Evolutionary conservation across 2,329 filamentous ascomycete species (phyloP).

Genomic region (Endoconidiophora polonica): DNA sequence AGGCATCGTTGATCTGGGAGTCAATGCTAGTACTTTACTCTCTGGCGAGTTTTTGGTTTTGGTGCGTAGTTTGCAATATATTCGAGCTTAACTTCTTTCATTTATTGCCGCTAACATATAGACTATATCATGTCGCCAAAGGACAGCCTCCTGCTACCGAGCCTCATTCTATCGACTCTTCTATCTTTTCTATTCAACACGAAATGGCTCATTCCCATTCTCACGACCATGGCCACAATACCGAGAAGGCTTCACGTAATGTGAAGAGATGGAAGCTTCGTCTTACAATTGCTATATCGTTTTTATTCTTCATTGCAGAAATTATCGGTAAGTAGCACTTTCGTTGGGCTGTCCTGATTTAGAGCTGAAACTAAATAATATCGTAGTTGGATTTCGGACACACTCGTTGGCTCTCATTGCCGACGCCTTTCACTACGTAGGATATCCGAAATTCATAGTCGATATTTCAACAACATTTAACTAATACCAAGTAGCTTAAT

Average conservation of each 20-base stretch:
- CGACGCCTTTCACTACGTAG: conserved; percentile 64
- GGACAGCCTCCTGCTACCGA: no score
- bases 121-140: no score
- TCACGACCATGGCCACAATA: background rate
- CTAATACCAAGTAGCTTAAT: conserved; percentile 35
- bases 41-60: no score
- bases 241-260: background rate
- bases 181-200: background rate
- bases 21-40: no score
- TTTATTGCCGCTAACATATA: no score
- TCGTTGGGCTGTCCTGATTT: conserved; percentile 3
- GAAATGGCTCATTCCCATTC: background rate
- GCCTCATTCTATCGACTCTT: background rate
- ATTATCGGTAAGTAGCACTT: conserved; percentile 25
- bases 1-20: no score
- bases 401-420: conserved; percentile 55
- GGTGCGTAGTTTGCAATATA: no score
- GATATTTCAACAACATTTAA: background rate
- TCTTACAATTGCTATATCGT: conserved; percentile 31
- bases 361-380: conserved; percentile 5
- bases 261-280: conserved; percentile 29
- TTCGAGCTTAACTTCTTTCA: no score
- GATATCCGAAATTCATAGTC: conserved; percentile 15
- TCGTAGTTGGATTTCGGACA: conserved; percentile 49
- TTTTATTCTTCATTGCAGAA: conserved; percentile 35